Evolutionary conservation across 495 filamentous ascomycete genomes (phyloP).

Genomic region (Tuber aestivum): DNA sequence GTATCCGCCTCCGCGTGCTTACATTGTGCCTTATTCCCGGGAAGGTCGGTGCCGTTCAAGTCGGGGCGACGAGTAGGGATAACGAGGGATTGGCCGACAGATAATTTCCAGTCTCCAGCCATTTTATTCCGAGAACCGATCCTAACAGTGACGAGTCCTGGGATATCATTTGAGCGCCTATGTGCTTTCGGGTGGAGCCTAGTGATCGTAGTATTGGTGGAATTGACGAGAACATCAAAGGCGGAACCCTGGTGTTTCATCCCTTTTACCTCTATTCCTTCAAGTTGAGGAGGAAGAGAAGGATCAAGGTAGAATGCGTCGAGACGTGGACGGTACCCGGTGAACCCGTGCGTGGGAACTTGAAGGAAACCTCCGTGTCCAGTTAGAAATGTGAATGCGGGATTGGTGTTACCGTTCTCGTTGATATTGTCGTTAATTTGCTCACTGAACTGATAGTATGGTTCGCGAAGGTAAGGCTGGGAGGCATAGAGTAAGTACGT

Average conservation of each 20-base stretch:
- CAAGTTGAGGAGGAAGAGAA: slow-evolving; percentile 53
- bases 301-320: slow-evolving; percentile 53
- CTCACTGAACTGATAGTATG: slow-evolving; percentile 61
- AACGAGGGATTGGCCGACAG: slow-evolving; percentile 50
- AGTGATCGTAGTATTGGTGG: slow-evolving; percentile 34
- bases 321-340: slow-evolving; percentile 50
- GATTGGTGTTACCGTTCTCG: slow-evolving; percentile 57
- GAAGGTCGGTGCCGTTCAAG: slow-evolving; percentile 35
- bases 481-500: slow-evolving; percentile 52
- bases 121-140: slow-evolving; percentile 32
- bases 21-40: slow-evolving; percentile 63
- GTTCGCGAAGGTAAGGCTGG: slow-evolving; percentile 52
- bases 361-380: slow-evolving; percentile 55
- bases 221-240: slow-evolving; percentile 34
- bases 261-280: slow-evolving; percentile 38
- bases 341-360: slow-evolving; percentile 52
- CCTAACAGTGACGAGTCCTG: slow-evolving; percentile 18
- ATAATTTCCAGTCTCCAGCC: slow-evolving; percentile 48
- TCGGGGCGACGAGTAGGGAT: slow-evolving; percentile 54
- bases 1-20: slow-evolving; percentile 50
- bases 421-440: slow-evolving; percentile 62
- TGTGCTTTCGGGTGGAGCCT: slow-evolving; percentile 21
- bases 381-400: slow-evolving; percentile 58
- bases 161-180: slow-evolving; percentile 6
- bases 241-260: slow-evolving; percentile 42